Base-by-base conservation (phyloP, 192 early-diverging fungal genomes). In the Backusella morwellensis region DNA sequence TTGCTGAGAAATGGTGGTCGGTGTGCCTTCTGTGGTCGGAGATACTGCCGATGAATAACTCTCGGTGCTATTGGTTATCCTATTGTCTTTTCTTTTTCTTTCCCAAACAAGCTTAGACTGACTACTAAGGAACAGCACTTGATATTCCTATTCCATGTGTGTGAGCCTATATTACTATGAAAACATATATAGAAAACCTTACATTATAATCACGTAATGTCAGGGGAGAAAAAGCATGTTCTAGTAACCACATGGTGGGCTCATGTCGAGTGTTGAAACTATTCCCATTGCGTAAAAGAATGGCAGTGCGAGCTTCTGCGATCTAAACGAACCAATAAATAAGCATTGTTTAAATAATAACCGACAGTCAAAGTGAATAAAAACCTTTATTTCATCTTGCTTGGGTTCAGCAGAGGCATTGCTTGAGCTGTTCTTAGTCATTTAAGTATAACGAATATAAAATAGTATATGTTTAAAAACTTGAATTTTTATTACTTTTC, bases 221-320 rank as follows among this genome's bases (percentile, higher is more conserved):
- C 1, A 85, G 7, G 15, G 84, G 84, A 32, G 74, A 79, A 71
- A 79, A 80, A 15, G 80, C 68, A 54, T 78, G 78, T 52, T 76
- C 78, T n/a, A 85, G 35, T 40, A 85, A 35, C 84, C 84, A 85
- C 40, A 81, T 73, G 15, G 77, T 72, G 3, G 42, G 74, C 12
- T 85, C 84, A 69, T 83, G 78, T 42, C 74, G 71, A 35, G 76
- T 72, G 17, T 70, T 72, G 9, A 76, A 29, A 4, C 26, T 34
- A 36, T 74, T 41, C 5, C 70, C 52, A 14, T 78, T 84, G 14
- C 68, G 47, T 21, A 79, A 36, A 77, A 82, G 54, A 41, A 82
- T 66, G 1, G 78, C 74, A 35, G 75, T 59, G 38, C 69, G 78
- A n/a, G 81, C 81, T 41, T 82, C 81, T n/a, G 66, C 32, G 9